Percentiles rank a stretch among this genome's conserved stretches.
Evolutionary conservation across 2,329 filamentous ascomycete genomes (phyloP).

Genomic region (Xylaria sp.): DNA sequence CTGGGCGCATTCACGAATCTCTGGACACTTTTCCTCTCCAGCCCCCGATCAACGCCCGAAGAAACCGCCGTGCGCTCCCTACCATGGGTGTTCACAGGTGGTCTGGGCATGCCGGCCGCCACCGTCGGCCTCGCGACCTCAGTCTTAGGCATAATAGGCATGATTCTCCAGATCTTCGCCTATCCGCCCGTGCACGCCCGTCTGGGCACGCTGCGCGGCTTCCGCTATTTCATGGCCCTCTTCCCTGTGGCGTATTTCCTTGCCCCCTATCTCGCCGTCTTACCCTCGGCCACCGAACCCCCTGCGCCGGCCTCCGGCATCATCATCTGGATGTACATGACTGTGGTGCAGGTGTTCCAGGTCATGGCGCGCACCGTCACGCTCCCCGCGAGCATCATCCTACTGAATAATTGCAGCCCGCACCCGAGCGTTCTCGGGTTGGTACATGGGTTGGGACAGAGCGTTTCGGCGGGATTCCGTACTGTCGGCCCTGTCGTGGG

Average conservation of each 20-base stretch:
- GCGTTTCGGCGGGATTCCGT: constrained; percentile 61
- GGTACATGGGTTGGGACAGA: constrained; percentile 65
- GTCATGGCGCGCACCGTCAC: constrained; percentile 79
- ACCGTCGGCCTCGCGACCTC: constrained; percentile 76
- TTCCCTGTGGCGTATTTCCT: constrained; percentile 76
- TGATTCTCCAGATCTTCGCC: constrained; percentile 74
- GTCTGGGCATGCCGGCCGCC: constrained; percentile 73
- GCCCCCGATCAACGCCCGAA: constrained; percentile 62
- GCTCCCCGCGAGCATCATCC: constrained; percentile 67
- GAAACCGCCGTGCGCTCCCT: constrained; percentile 51
- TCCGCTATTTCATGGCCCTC: constrained; percentile 71
- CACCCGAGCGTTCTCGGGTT: constrained; percentile 68
- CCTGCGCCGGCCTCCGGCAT: constrained; percentile 59
- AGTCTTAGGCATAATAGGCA: constrained; percentile 75
- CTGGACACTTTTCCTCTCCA: constrained; percentile 76
- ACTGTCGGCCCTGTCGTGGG: constrained; percentile 63
- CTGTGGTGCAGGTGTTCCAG: constrained; percentile 72
- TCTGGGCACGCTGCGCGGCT: constrained; percentile 74
- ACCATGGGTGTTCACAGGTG: constrained; percentile 70
- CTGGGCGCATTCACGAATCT: constrained; percentile 75
- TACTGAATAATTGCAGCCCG: constrained; percentile 70
- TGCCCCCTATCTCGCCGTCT: constrained; percentile 73
- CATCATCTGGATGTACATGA: constrained; percentile 70
- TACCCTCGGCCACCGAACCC: constrained; percentile 62
- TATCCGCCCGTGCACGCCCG: constrained; percentile 74